Evolutionary conservation across 148 eudicot genomes (phyloP).

Genomic region (Bassia scoparia): DNA sequence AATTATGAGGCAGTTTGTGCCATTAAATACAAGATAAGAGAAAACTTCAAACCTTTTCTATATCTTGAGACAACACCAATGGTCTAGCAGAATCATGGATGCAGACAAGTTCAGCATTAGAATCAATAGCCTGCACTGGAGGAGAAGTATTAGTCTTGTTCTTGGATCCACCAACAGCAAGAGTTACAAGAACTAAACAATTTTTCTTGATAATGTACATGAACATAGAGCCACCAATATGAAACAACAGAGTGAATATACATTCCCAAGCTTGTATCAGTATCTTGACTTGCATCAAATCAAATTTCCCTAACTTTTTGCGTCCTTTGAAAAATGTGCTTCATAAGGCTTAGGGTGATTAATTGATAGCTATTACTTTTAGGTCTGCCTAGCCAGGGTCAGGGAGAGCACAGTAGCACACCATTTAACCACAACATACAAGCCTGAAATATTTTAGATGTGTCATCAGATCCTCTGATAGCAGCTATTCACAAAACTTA

Average conservation of each 20-base stretch:
- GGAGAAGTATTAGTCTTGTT: constrained; percentile 8
- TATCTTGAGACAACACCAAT: constrained; percentile 56
- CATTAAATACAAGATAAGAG: neutral
- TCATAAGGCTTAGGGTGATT: too few species aligned
- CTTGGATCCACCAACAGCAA: neutral
- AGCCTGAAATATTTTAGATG: neutral
- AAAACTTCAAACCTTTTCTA: constrained; percentile 51
- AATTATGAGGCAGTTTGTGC: neutral
- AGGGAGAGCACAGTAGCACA: too few species aligned
- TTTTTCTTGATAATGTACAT: neutral
- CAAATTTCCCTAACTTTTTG: neutral
- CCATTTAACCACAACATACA: too few species aligned
- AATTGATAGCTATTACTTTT: neutral
- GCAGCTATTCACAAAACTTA: neutral
- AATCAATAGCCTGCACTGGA: constrained; percentile 61
- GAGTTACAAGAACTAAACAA: constrained; percentile 8
- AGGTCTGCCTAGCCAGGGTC: neutral
- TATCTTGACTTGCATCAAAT: neutral
- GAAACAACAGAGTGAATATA: neutral
- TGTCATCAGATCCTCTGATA: neutral
- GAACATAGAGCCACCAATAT: neutral
- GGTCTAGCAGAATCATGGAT: constrained; percentile 99
- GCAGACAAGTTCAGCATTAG: constrained; percentile 70
- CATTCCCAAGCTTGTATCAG: neutral
- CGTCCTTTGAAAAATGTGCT: neutral